Evolutionary conservation across 305 asterid genomes (phyloP), one percentile per base, ranked within the genome.

Genomic region (Striga hermonthica): DNA sequence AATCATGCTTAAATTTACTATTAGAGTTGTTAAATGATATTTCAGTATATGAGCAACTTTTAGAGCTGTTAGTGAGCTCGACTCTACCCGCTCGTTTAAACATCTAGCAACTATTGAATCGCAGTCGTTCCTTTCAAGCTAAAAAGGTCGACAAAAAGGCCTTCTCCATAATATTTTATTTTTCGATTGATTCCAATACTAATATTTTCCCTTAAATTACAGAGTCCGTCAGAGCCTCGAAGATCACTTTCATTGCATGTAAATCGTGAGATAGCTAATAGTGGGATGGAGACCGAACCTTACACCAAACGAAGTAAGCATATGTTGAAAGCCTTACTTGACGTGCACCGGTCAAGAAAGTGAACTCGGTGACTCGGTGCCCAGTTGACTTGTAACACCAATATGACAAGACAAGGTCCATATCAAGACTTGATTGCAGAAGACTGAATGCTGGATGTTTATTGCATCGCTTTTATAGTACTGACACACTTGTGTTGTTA

Each of bases 241-340:
- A 69, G 84, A 65, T 77, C 83, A 37, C 38, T 58, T 60, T 74
- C 81, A 9, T 68, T 64, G 60, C 14, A 48, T 6, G 62, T 62
- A 50, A 76, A 72, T 72, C 77, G 66, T 6, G 90, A 81, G 35
- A 76, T 56, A 52, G 47, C 54, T 50, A 77, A 64, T 56, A 74
- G 72, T 48, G 78, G 66, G 41, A 75, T 58, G 59, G 90, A 88
- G 72, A 53, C 78, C 8, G 65, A 86, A 67, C 48, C 72, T 1
- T 68, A 76, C 64, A 53, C 83, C 3, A 83, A 67, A 73, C 83
- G 76, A 74, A 85, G 83, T 69, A 85, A 75, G 57, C 75, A 72
- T 74, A 36, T 83, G 39, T 77, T 89, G 52, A 82, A 75, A 76
- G 85, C 95, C 36, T 67, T 85, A 79, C 72, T 89, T 45, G 65